Evolutionary conservation across 441 rosid genomes (phyloP).

Genomic region (Theobroma grandiflorum): DNA sequence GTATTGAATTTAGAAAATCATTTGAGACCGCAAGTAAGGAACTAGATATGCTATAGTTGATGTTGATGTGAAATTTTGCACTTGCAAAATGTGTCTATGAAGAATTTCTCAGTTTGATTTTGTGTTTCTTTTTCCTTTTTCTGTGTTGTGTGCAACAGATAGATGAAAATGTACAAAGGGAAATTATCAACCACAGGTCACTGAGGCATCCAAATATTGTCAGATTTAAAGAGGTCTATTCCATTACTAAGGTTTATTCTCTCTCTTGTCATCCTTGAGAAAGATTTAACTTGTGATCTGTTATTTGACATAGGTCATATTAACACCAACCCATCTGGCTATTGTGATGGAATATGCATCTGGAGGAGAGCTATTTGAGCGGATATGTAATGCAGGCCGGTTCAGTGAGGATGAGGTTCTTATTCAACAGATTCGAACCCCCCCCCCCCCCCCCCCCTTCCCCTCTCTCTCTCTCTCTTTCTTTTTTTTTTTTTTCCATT

Average conservation of each 20-base stretch:
- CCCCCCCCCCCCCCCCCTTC: background rate
- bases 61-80: background rate
- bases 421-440: background rate
- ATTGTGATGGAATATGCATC: slow-evolving; percentile 99
- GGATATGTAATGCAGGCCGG: slow-evolving; percentile 96
- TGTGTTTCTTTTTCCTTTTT: slow-evolving; percentile 7
- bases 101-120: slow-evolving; percentile 5
- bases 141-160: slow-evolving; percentile 56
- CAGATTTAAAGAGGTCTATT: slow-evolving; percentile 91
- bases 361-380: slow-evolving; percentile 97
- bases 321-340: slow-evolving; percentile 98
- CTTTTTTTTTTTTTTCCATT: background rate
- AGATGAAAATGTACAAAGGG: slow-evolving; percentile 95
- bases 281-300: slow-evolving; percentile 10
- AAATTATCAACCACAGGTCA: slow-evolving; percentile 93
- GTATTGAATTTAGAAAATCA: slow-evolving; percentile 1
- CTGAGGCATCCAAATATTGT: slow-evolving; percentile 96
- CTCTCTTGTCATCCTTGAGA: slow-evolving; percentile 1
- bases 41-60: background rate
- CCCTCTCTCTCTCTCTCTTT: background rate
- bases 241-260: slow-evolving; percentile 3
- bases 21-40: background rate
- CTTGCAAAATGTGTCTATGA: slow-evolving; percentile 5
- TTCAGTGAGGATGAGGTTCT: slow-evolving; percentile 98
- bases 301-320: slow-evolving; percentile 61